Evolutionary conservation across 2,329 filamentous ascomycete species (phyloP), one percentile per base, ranked within the genome.

Genomic region (Xylaria sp.): DNA sequence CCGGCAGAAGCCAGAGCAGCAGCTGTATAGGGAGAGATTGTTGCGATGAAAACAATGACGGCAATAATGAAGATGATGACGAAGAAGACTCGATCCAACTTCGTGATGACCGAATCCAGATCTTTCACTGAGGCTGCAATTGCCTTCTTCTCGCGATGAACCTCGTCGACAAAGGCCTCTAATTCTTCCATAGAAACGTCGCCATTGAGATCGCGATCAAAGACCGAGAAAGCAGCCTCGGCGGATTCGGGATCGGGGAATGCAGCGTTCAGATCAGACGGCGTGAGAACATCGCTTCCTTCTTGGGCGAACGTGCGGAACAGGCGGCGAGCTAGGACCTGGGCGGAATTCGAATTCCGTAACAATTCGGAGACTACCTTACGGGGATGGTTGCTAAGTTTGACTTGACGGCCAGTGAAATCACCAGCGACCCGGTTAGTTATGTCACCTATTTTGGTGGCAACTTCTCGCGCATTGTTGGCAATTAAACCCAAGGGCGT

Each of bases 151-250:
- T 98, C 95, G 18, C 95, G 89, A 44, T 95, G 94, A 73, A 98
- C 96, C 78, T 98, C 95, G 61, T 97, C 94, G 81, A 94, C 97
- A 28, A 97, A 94, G 25, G 93, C 90, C 80, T 98, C 94, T 25
- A 98, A 88, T 79, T 98, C 95, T 76, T 97, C 94, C 88, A 97
- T 94, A 0, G 93, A 97, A 59, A 98, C 97, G 76, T 98, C 95
- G 3, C 94, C 95, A 72, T 98, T 98, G 83, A 98, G 89, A 76
- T 98, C 95, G 78, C 96, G 97, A 82, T 98, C 95, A 74, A 98
- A 98, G 85, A 98, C 94, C 74, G 86, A 85, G 76, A 98, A 98
- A 0, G 94, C 94, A 2, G 92, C 92, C 63, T 96, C 92, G 0
- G 94, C 93, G 78, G 98, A 95, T 15, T 98, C 94, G 20, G 91